Base-by-base conservation (phyloP, 1,284 basidiomycete genomes). In the Waitea zeae region DNA sequence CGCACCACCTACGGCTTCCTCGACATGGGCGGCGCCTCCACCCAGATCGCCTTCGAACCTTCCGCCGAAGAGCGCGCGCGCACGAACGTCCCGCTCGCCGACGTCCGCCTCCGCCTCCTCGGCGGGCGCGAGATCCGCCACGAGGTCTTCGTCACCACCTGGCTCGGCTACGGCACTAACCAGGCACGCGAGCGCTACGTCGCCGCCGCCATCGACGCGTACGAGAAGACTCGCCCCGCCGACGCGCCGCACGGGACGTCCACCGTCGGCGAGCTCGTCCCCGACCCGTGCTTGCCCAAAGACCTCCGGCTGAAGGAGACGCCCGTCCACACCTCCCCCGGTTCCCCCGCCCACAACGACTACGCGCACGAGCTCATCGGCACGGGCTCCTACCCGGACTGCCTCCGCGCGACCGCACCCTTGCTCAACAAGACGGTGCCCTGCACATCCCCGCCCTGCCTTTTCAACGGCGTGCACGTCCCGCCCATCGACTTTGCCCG, bases 21-120 rank as follows among this genome's bases (percentile, higher is more conserved):
- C 41, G 95, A 99, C 54, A 98, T 98, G 95, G 93, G 93, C 36
- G 93, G 93, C 24, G 93, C 95, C 14, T 95, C 89, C 19, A 97
- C 93, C 6, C 93, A 98, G 55, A 93, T 98, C 42, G 95, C 95
- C 2, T 98, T 98, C 49, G 90, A 90, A 52, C 81, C 79, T 4
- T 69, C 67, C 36, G 47, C 52, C 12, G 59, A 63, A 34, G 74
- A 74, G 46, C 62, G 59, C 40, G 57, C 53, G 30, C 62, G 62
- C 55, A 41, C 66, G 17, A 65, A 71, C 32, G 69, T 78, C 38
- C n/a, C n/a, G n/a, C 60, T 95, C n/a, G 68, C 81, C 29, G 74
- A 80, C 39, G 86, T 99, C 22, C 67, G 76, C 15, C 53, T 98
- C 33, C 70, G 84, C 38, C 64, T 95, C 33, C 55, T 98, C 28